Evolutionary conservation across 2,329 filamentous ascomycete species (phyloP).

Genomic region (Fusarium nisikadoi): DNA sequence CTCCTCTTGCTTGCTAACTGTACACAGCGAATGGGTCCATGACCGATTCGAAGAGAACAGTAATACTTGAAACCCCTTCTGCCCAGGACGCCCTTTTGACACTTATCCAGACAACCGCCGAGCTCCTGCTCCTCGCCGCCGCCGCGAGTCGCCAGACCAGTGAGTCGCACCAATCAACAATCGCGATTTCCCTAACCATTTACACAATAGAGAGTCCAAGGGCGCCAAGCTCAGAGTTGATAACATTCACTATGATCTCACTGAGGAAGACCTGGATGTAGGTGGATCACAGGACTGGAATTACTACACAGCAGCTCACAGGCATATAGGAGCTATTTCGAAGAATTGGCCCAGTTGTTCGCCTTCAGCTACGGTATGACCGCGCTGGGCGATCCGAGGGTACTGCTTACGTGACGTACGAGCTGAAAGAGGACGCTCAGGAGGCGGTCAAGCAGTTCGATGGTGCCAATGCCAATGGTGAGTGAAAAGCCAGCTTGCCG

Average conservation of each 20-base stretch:
- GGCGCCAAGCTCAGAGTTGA: slow-evolving; percentile 83
- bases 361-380: slow-evolving; percentile 82
- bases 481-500: not conserved
- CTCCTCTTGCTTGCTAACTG: slow-evolving; percentile 15
- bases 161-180: slow-evolving; percentile 31
- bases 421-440: slow-evolving; percentile 74
- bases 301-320: slow-evolving; percentile 40
- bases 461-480: slow-evolving; percentile 88
- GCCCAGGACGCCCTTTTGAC: slow-evolving; percentile 35
- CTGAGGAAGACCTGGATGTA: slow-evolving; percentile 84
- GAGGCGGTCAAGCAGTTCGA: slow-evolving; percentile 84
- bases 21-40: slow-evolving; percentile 87
- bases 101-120: slow-evolving; percentile 52
- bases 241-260: slow-evolving; percentile 92
- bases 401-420: slow-evolving; percentile 84
- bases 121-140: slow-evolving; percentile 55
- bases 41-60: slow-evolving; percentile 85
- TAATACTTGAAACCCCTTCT: slow-evolving; percentile 46
- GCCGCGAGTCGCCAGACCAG: slow-evolving; percentile 57
- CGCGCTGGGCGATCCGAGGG: slow-evolving; percentile 89
- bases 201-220: slow-evolving; percentile 57
- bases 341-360: slow-evolving; percentile 77
- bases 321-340: slow-evolving; percentile 77
- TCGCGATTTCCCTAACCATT: slow-evolving; percentile 27
- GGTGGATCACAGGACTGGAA: slow-evolving; percentile 17